phyloP scores from a whole-genome alignment of 495 filamentous ascomycete genomes.

The Hypoxylon lienhwacheense region DNA sequence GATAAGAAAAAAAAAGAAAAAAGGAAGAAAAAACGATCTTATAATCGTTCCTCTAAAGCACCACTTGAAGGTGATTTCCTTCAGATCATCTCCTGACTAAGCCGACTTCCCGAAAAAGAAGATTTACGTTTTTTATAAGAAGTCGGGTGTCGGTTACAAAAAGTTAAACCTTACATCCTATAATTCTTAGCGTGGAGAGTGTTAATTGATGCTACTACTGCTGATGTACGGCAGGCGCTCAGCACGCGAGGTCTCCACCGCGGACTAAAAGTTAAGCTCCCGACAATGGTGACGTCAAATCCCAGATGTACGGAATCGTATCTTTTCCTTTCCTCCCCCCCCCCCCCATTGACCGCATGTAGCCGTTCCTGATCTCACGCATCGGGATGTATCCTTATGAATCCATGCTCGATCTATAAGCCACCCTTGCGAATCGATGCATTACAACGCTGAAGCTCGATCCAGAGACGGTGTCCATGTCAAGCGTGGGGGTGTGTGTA shows the following conservation, averaged over 20 bases:
- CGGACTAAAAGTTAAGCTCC: no score
- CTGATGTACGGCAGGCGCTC: no score
- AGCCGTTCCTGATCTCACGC: conserved; percentile 11
- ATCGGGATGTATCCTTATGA: conserved; percentile 1
- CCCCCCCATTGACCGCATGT: no score
- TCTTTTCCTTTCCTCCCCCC: background rate
- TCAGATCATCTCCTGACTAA: no score
- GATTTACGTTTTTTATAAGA: no score
- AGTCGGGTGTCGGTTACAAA: no score
- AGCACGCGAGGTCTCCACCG: no score
- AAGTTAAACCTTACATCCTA: no score
- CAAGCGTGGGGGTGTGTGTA: conserved; percentile 8
- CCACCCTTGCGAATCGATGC: conserved; percentile 4
- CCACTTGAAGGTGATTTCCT: background rate
- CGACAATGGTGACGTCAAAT: conserved; percentile 20
- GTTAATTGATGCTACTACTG: no score
- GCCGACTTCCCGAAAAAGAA: no score
- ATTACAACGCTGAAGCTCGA: conserved; percentile 16
- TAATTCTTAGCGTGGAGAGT: no score
- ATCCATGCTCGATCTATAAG: conserved; percentile 3
- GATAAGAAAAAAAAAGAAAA: no score
- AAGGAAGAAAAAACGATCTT: background rate
- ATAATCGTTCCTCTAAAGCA: background rate
- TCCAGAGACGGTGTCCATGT: background rate
- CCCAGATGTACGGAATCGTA: background rate